Percentiles rank a stretch among this genome's conserved stretches.
Evolutionary conservation across 306 rosid genomes (phyloP).

Genomic region (Amphicarpaea edgeworthii): DNA sequence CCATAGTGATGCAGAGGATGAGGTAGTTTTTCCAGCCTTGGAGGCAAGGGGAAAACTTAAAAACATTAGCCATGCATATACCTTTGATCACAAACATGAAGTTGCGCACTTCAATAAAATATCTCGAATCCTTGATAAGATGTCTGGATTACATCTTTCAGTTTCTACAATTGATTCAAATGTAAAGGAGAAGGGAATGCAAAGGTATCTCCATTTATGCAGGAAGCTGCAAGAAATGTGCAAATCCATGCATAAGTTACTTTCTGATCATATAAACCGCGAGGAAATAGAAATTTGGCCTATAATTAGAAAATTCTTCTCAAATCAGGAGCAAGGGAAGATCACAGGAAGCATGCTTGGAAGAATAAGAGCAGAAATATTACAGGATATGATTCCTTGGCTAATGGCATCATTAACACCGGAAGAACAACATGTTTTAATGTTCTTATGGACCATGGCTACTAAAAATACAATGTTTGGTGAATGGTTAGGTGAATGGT

Average conservation of each 20-base stretch:
- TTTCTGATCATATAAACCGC: slow-evolving; percentile 69
- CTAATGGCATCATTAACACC: slow-evolving; percentile 78
- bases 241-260: slow-evolving; percentile 69
- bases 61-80: slow-evolving; percentile 88
- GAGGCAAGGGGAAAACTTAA: slow-evolving; percentile 76
- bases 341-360: slow-evolving; percentile 88
- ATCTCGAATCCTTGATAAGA: slow-evolving; percentile 71
- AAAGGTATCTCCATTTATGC: slow-evolving; percentile 59
- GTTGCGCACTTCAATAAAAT: slow-evolving; percentile 64
- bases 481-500: slow-evolving; percentile 95
- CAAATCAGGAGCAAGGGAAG: slow-evolving; percentile 78
- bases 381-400: slow-evolving; percentile 97
- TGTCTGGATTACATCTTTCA: slow-evolving; percentile 61
- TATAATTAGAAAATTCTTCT: slow-evolving; percentile 70
- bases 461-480: slow-evolving; percentile 87
- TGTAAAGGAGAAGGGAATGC: slow-evolving; percentile 51
- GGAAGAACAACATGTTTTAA: slow-evolving; percentile 78
- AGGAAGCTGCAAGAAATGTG: slow-evolving; percentile 74
- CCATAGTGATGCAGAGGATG: slow-evolving; percentile 92
- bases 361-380: slow-evolving; percentile 75
- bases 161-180: slow-evolving; percentile 52
- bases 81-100: slow-evolving; percentile 84
- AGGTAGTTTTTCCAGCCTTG: slow-evolving; percentile 94
- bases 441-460: slow-evolving; percentile 80
- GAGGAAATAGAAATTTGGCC: slow-evolving; percentile 94